Evolutionary conservation across 371 early-diverging fungal genomes (phyloP).

Genomic region (Mortierella sp.): DNA sequence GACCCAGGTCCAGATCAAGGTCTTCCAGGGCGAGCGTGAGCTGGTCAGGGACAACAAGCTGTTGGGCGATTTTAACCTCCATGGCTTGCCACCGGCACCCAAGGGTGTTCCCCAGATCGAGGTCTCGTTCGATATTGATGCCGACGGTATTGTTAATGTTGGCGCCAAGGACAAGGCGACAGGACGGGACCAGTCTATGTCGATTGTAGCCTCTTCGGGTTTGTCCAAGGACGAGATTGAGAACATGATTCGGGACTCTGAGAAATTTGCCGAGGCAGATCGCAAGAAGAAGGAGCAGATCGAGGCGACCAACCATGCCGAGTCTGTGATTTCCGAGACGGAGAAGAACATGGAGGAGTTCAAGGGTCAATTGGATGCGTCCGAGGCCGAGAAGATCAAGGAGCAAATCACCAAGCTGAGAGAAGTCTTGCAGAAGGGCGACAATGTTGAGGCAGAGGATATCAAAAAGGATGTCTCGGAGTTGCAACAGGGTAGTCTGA

Average conservation of each 20-base stretch:
- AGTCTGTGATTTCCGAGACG: slow-evolving; percentile 91
- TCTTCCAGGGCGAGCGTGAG: slow-evolving; percentile 99
- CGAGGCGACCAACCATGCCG: slow-evolving; percentile 95
- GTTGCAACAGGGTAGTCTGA: slow-evolving; percentile 90
- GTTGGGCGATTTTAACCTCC: slow-evolving; percentile 97
- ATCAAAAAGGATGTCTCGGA: slow-evolving; percentile 85
- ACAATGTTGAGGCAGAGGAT: slow-evolving; percentile 73
- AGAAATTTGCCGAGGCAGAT: slow-evolving; percentile 93
- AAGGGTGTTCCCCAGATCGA: slow-evolving; percentile 95
- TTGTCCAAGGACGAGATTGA: slow-evolving; percentile 97
- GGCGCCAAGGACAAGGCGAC: slow-evolving; percentile 98
- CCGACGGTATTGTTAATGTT: slow-evolving; percentile 99
- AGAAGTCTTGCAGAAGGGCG: slow-evolving; percentile 77
- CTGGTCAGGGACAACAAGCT: slow-evolving; percentile 98
- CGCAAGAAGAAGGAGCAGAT: slow-evolving; percentile 93
- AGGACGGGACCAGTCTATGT: slow-evolving; percentile 95
- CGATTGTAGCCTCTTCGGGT: slow-evolving; percentile 98
- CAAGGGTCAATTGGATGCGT: slow-evolving; percentile 92
- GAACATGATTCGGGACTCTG: slow-evolving; percentile 96
- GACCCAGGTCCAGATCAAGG: slow-evolving; percentile 97
- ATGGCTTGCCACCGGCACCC: slow-evolving; percentile 90
- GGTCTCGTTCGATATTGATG: slow-evolving; percentile 99
- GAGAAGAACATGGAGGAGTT: slow-evolving; percentile 96
- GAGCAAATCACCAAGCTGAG: slow-evolving; percentile 85
- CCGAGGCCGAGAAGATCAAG: slow-evolving; percentile 87